These are phyloP conservation scores for Lentinula raphanica DNA, from an alignment of 768 basidiomycete genomes.

Conservation along the genomic window DNA sequence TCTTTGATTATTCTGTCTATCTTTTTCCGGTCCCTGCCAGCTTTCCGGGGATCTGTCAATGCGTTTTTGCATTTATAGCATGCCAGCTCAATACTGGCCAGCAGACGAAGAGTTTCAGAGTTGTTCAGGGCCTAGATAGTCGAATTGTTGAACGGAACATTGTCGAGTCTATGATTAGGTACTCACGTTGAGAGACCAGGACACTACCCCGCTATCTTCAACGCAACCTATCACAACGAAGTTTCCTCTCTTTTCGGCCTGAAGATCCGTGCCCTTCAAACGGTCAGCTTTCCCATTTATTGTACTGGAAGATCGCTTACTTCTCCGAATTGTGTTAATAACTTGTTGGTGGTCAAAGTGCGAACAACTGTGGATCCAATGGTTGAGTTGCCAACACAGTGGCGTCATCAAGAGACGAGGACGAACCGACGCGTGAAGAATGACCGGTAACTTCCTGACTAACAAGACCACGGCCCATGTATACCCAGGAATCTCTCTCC, in stretches of 20 bases:
- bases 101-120: constrained; percentile 73
- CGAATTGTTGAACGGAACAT: neutral
- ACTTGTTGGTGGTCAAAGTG: constrained; percentile 58
- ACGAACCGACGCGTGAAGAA: constrained; percentile 75
- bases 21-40: constrained; percentile 60
- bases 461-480: constrained; percentile 73
- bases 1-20: constrained; percentile 83
- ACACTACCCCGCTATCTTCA: constrained; percentile 67
- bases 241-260: constrained; percentile 84
- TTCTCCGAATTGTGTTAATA: constrained; percentile 67
- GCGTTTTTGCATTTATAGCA: constrained; percentile 74
- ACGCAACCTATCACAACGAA: constrained; percentile 82
- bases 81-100: constrained; percentile 81
- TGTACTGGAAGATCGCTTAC: constrained; percentile 30
- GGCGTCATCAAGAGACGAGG: neutral
- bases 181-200: constrained; percentile 80
- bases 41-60: constrained; percentile 59
- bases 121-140: constrained; percentile 66
- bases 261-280: constrained; percentile 57
- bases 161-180: neutral
- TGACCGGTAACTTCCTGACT: constrained; percentile 72
- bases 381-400: constrained; percentile 7
- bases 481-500: constrained; percentile 76
- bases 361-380: constrained; percentile 47
- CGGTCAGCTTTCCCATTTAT: neutral